Conservation (phyloP, 1,284 basidiomycete species). For the Cystobasidium slooffiae region DNA sequence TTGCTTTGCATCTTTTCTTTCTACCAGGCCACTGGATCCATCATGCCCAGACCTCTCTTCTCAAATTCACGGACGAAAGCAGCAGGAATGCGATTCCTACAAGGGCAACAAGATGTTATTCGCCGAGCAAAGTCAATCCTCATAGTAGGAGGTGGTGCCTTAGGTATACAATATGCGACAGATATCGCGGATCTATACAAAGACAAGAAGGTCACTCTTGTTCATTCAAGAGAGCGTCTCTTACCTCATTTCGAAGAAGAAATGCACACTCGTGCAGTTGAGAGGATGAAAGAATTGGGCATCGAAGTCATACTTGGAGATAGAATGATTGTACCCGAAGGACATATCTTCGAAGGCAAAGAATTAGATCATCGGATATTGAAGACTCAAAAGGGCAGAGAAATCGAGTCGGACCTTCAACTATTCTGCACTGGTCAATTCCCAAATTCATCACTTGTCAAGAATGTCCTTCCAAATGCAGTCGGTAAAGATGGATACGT, state of each 20-base stretch:
- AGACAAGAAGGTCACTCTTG: constrained; percentile 63
- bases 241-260: constrained; percentile 66
- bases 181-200: constrained; percentile 61
- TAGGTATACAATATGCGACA: constrained; percentile 67
- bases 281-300: constrained; percentile 57
- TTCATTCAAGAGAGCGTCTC: constrained; percentile 68
- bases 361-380: constrained; percentile 42
- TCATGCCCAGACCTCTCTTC: constrained; percentile 39
- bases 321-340: constrained; percentile 57
- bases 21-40: constrained; percentile 34
- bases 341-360: constrained; percentile 43
- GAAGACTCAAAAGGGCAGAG: constrained; percentile 25
- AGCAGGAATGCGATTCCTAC: constrained; percentile 47
- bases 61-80: constrained; percentile 52
- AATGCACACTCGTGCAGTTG: constrained; percentile 60
- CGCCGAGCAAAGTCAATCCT: constrained; percentile 57
- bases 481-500: constrained; percentile 63
- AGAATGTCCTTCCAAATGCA: constrained; percentile 61
- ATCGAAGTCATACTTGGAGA: constrained; percentile 58
- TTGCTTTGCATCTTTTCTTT: background rate
- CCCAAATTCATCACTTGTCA: constrained; percentile 69
- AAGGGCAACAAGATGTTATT: constrained; percentile 54
- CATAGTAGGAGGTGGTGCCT: constrained; percentile 61
- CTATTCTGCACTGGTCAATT: constrained; percentile 75
- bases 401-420: constrained; percentile 56